Evolutionary conservation across 2,329 filamentous ascomycete species (phyloP), one percentile per base, ranked within the genome.

Genomic region (Colletotrichum horii): DNA sequence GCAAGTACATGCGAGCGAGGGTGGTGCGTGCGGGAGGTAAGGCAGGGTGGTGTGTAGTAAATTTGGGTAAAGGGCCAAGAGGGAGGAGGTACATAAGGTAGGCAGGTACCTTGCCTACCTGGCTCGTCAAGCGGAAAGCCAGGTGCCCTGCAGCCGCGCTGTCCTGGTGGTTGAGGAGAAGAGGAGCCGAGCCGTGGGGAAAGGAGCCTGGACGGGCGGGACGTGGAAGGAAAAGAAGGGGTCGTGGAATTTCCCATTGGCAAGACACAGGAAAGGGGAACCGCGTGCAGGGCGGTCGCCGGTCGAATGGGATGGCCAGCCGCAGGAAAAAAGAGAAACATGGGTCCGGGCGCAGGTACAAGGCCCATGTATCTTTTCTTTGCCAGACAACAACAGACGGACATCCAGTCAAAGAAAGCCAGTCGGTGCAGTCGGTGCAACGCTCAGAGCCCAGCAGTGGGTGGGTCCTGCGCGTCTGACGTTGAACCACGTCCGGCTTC

Each of bases 131-230:
- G 38, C 38, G 38, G 38, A 48, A 48, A 48, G 38, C 38, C 38
- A 48, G 38, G 19, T 48, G 38, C 38, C 38, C 38, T 48, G 38
- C 56, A 72, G 69, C 73, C 72, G 72, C 72, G 68, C 48, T 48
- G 38, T 48, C 38, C 38, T 43, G 38, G 38, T 48, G 38, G 38
- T 48, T 48, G 64, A 56, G 61, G 69, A 65, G 55, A 68, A 38
- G 52, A 68, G 73, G 69, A 75, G 73, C 73, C 73, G 73, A 75
- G 73, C 32, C 69, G 73, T 75, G 73, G 73, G 69, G 73, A 73
- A 75, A 73, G 38, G 26, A 60, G n/a, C 56, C 58, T 61, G 26
- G 26, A 30, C 24, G 26, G 16, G 30, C 24, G 26, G 16, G 30
- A 30, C 26, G 28, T 61, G 28, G 73, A 72, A 72, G 69, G 38